Evolutionary conservation across 2,329 filamentous ascomycete genomes (phyloP).

Genomic region (Endoconidiophora polonica): DNA sequence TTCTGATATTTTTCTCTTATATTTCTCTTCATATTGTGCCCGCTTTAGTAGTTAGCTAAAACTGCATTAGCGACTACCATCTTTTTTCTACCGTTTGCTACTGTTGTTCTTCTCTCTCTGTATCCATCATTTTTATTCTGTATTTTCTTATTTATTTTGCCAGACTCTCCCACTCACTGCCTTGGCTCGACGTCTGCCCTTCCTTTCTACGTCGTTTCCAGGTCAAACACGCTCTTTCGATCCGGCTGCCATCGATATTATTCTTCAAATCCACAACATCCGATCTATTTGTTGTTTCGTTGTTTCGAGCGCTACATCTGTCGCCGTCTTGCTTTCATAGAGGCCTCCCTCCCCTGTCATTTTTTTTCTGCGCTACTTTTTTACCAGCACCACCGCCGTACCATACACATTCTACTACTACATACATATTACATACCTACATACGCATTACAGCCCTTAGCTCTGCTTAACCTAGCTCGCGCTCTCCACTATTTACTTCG

Average conservation of each 20-base stretch:
- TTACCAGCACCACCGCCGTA: background rate
- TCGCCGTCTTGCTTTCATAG: too few species aligned
- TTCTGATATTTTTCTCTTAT: background rate
- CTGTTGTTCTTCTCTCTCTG: background rate
- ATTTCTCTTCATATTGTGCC: background rate
- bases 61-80: slow-evolving; percentile 1
- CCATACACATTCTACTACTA: background rate
- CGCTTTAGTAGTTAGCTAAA: background rate
- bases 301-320: background rate
- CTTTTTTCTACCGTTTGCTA: background rate
- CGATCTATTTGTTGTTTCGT: background rate
- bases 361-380: background rate
- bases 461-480: too few species aligned
- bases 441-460: too few species aligned
- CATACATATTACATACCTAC: too few species aligned
- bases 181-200: background rate
- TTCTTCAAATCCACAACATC: background rate
- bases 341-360: background rate
- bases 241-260: background rate
- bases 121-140: background rate
- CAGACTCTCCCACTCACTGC: background rate
- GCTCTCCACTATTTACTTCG: background rate
- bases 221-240: background rate
- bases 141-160: background rate
- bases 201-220: too few species aligned